phyloP scores from a whole-genome alignment of 106 monocot genomes.

The Alisma plantagoaquatica region DNA sequence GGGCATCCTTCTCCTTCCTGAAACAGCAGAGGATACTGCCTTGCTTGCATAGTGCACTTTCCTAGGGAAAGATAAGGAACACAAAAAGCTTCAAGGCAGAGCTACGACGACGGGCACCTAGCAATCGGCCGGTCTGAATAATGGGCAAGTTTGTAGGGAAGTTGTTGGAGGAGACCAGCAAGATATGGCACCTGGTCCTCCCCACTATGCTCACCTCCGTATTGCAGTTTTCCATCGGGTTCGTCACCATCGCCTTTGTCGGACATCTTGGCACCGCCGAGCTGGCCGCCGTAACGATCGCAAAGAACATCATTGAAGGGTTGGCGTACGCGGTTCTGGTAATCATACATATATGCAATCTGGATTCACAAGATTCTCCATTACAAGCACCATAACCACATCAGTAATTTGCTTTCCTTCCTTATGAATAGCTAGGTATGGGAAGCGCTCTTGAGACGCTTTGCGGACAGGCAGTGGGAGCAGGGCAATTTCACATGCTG shows the following conservation, averaged over 20 bases:
- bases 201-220: constrained; percentile 45
- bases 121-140: no score
- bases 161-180: constrained; percentile 53
- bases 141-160: constrained; percentile 22
- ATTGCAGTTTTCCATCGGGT: constrained; percentile 42
- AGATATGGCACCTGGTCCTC: constrained; percentile 54
- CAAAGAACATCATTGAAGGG: constrained; percentile 46
- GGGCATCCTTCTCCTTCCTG: no score
- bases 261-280: constrained; percentile 55
- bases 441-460: constrained; percentile 88
- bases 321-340: constrained; percentile 62
- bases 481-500: constrained; percentile 57
- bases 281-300: constrained; percentile 65
- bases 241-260: constrained; percentile 62
- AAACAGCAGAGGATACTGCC: no score
- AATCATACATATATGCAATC: neutral
- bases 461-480: constrained; percentile 86
- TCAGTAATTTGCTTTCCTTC: neutral
- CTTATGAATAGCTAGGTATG: constrained; percentile 59
- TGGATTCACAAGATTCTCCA: neutral
- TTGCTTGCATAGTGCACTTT: no score
- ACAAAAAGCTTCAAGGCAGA: no score
- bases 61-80: no score
- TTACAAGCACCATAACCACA: neutral
- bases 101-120: no score